Evolutionary conservation across 768 basidiomycete genomes (phyloP).

Genomic region (Mycena filopes): DNA sequence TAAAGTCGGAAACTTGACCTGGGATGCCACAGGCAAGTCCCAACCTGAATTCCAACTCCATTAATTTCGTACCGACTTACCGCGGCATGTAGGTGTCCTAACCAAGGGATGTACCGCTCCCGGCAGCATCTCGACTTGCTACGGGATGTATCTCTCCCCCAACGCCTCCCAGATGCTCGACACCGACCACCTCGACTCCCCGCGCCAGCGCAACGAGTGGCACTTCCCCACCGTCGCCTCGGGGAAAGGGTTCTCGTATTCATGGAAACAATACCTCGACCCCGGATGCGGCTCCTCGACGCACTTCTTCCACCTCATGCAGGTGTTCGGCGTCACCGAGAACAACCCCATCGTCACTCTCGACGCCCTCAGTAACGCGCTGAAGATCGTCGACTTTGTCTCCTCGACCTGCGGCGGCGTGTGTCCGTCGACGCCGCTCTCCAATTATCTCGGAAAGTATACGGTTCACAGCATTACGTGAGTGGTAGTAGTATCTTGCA

Average conservation of each 20-base stretch:
- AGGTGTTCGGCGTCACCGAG: constrained; percentile 31
- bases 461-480: constrained; percentile 25
- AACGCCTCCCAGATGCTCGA: constrained; percentile 30
- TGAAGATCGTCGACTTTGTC: constrained; percentile 40
- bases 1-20: constrained; percentile 11
- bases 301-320: constrained; percentile 37
- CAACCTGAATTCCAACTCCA: background rate
- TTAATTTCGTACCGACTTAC: background rate
- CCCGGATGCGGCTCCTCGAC: constrained; percentile 32
- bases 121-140: constrained; percentile 26
- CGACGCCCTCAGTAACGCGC: constrained; percentile 33
- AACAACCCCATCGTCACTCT: constrained; percentile 39
- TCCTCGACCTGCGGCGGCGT: constrained; percentile 28
- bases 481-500: constrained; percentile 24
- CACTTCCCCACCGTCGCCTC: constrained; percentile 19
- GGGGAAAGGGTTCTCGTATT: constrained; percentile 27
- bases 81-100: constrained; percentile 4
- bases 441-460: constrained; percentile 21
- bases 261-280: constrained; percentile 33
- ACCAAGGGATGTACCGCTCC: constrained; percentile 11
- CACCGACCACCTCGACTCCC: constrained; percentile 26
- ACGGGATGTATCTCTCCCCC: constrained; percentile 25
- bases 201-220: constrained; percentile 35
- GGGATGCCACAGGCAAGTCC: constrained; percentile 14
- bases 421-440: constrained; percentile 22